Evolutionary conservation across 2,329 filamentous ascomycete species (phyloP), one percentile per base, ranked within the genome.

Genomic region (Microthyrium microscopicum): DNA sequence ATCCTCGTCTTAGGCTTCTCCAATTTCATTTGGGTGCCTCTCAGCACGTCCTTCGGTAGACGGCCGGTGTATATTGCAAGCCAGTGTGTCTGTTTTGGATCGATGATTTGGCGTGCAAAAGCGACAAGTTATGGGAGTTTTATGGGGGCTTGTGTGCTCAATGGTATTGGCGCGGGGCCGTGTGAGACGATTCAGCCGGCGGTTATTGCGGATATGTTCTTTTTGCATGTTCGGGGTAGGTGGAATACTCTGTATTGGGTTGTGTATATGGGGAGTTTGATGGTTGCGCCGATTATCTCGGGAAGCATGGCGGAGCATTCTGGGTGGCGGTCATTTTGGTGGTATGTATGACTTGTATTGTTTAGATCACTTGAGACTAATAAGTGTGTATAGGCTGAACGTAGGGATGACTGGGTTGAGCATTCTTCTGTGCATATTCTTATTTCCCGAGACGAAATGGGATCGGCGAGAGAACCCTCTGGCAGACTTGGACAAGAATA

Each of bases 251-350:
- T 68, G 0, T 77, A 76, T 46, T 76, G 72, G 53, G 63, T 64
- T 0, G 56, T 64, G 9, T 76, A 75, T 47, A 73, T 75, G 56
- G 70, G 68, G 3, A 64, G 64, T 8, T 52, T 76, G 17, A 73
- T 72, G 68, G 62, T 64, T 20, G 58, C 46, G 68, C 33, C 66
- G 3, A 73, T 73, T 37, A 59, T 73, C 30, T 57, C 68, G 1
- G 73, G 73, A 1, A 52, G 66, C 0, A 77, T 77, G 70, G 61
- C 69, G 2, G 54, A 66, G 27, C 60, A 66, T 22, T 47, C 64
- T 4, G 70, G 70, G 30, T 74, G 68, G 66, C 56, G 68, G 18
- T 70, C 55, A 44, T 77, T 77, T 48, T 77, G 70, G 67, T 77
- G 35, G 35, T n/a, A n/a, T n/a, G n/a, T 26, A 9, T 31, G 15